These are phyloP conservation scores for Dioscorea zingiberensis DNA, from an alignment of 106 monocot species.

Conservation along the genomic window DNA sequence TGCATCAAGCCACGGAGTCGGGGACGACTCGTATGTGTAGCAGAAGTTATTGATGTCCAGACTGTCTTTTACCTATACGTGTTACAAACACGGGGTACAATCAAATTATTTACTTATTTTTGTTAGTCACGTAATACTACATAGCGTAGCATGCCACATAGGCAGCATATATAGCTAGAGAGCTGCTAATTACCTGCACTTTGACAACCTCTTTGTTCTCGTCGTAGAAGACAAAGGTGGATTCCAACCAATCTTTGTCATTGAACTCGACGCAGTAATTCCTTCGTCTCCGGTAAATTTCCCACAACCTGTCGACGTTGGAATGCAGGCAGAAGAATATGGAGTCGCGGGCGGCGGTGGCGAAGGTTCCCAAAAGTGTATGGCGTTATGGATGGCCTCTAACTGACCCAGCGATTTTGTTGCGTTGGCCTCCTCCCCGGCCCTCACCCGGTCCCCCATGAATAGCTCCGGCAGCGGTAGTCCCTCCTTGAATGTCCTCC, in stretches of 20 bases:
- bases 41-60: conserved; percentile 11
- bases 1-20: conserved; percentile 4
- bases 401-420: neutral
- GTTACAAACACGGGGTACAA: neutral
- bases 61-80: conserved; percentile 9
- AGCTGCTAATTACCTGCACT: conserved; percentile 4
- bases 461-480: conserved; percentile 17
- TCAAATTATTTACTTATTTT: too few relatives aligned
- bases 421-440: neutral
- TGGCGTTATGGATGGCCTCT: conserved; percentile 18
- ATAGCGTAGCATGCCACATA: neutral
- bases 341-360: conserved; percentile 18
- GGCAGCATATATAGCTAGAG: neutral
- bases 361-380: conserved; percentile 27
- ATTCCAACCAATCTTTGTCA: conserved; percentile 12
- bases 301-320: conserved; percentile 32
- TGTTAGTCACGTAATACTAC: neutral
- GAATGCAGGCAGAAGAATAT: conserved; percentile 27
- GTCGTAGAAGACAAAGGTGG: conserved; percentile 17
- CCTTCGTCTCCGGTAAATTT: conserved; percentile 15
- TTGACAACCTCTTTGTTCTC: conserved; percentile 6
- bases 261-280: conserved; percentile 12
- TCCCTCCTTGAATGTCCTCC: conserved; percentile 14
- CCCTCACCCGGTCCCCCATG: conserved; percentile 21
- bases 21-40: conserved; percentile 20